Percentiles rank a stretch among this genome's conserved stretches.
Conservation (phyloP, 192 early-diverging fungal genomes). For the Fimicolochytrium jonesii region DNA sequence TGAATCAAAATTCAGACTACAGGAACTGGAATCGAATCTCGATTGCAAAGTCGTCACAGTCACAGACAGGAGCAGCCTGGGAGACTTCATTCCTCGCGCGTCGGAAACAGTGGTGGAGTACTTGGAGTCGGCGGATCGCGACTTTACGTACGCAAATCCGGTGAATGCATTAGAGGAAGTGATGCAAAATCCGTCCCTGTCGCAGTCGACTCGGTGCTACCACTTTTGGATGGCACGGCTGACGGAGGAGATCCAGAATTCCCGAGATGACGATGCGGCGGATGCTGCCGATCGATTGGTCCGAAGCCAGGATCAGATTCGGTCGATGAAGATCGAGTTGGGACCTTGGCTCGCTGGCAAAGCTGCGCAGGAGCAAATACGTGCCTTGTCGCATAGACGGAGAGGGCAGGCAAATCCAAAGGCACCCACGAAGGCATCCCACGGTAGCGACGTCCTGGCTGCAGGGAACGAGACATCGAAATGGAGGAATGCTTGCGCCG, state of each 20-base stretch:
- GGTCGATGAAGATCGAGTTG: conserved; percentile 10
- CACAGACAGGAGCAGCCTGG: conserved; percentile 17
- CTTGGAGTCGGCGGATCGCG: not conserved
- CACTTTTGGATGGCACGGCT: conserved; percentile 1
- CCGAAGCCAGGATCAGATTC: conserved; percentile 8
- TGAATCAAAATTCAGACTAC: conserved; percentile 16
- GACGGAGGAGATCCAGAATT: not conserved
- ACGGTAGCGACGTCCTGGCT: no score
- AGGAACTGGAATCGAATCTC: conserved; percentile 29
- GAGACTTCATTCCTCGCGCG: conserved; percentile 23
- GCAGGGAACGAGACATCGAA: not conserved
- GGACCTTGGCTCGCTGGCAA: conserved; percentile 27
- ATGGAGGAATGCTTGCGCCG: no score
- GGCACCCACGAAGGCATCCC: no score
- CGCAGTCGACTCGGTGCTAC: no score
- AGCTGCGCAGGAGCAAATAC: conserved; percentile 8
- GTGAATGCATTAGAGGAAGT: not conserved
- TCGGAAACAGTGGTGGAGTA: conserved; percentile 37
- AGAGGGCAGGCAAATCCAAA: no score
- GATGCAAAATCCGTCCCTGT: not conserved
- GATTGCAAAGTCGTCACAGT: conserved; percentile 38
- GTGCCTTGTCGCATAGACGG: not conserved
- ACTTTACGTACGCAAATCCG: not conserved
- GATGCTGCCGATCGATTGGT: conserved; percentile 4
- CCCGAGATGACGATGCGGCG: not conserved